phyloP scores from a whole-genome alignment of 2,329 filamentous ascomycete genomes.

The Knufia petricola region DNA sequence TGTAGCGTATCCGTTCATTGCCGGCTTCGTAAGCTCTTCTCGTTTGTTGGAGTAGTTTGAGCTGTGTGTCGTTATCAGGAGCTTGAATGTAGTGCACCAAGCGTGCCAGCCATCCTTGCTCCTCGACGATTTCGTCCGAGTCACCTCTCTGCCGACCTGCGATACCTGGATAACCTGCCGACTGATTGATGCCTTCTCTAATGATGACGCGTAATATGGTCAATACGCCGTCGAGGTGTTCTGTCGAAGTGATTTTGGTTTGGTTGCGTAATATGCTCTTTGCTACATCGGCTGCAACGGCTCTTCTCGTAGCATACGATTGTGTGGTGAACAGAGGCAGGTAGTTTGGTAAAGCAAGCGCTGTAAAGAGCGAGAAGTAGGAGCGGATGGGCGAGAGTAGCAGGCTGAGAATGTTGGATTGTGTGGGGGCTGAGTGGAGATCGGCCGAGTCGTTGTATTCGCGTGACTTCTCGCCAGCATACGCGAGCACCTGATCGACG shows the following conservation, averaged over 20 bases:
- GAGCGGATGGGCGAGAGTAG: slow-evolving; percentile 83
- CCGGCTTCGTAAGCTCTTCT: slow-evolving; percentile 82
- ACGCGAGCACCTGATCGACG: slow-evolving; percentile 85
- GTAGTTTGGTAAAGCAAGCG: slow-evolving; percentile 82
- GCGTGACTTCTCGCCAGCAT: slow-evolving; percentile 73
- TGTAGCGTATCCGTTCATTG: slow-evolving; percentile 91
- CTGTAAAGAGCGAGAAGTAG: slow-evolving; percentile 93
- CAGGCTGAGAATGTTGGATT: slow-evolving; percentile 79
- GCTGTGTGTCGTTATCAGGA: slow-evolving; percentile 83
- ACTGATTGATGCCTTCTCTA: slow-evolving; percentile 77
- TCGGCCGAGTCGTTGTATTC: slow-evolving; percentile 94
- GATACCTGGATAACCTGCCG: slow-evolving; percentile 74
- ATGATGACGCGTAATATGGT: slow-evolving; percentile 85
- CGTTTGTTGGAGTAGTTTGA: slow-evolving; percentile 74
- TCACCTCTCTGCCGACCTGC: slow-evolving; percentile 66
- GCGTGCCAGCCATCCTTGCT: slow-evolving; percentile 92
- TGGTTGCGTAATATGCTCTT: slow-evolving; percentile 73
- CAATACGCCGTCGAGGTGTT: slow-evolving; percentile 78
- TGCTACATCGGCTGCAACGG: slow-evolving; percentile 81
- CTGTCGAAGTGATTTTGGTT: slow-evolving; percentile 64
- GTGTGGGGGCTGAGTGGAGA: slow-evolving; percentile 74
- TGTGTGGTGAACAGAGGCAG: slow-evolving; percentile 83
- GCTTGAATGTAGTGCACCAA: slow-evolving; percentile 80
- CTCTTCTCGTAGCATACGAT: slow-evolving; percentile 81
- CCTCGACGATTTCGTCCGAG: slow-evolving; percentile 94